These are phyloP conservation scores for Isabelozyma pseudorhagii DNA, from an alignment of 805 yeast species.

Conservation along the genomic window DNA sequence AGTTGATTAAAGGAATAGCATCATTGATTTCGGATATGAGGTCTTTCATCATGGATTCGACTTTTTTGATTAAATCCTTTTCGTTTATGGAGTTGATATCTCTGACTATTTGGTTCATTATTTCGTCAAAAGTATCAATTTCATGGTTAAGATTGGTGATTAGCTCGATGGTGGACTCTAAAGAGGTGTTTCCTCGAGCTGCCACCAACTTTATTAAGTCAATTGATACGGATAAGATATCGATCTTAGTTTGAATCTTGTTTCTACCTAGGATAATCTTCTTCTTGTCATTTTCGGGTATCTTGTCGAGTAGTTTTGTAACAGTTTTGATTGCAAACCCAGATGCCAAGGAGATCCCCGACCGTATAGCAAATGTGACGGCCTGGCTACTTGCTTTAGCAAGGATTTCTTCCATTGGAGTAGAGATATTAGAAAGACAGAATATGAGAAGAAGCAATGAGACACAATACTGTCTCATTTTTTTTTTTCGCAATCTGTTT, in stretches of 20 bases:
- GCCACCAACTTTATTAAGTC: slow-evolving; percentile 63
- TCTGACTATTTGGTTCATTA: slow-evolving; percentile 39
- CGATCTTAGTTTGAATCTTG: slow-evolving; percentile 54
- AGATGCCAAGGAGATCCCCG: slow-evolving; percentile 73
- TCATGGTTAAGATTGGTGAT: slow-evolving; percentile 55
- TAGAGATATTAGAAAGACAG: not conserved
- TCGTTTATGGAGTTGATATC: slow-evolving; percentile 24
- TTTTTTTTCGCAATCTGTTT: too few relatives aligned
- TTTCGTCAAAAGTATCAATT: slow-evolving; percentile 54
- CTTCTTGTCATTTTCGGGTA: slow-evolving; percentile 52
- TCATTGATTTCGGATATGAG: slow-evolving; percentile 58
- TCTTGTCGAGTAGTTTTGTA: slow-evolving; percentile 49
- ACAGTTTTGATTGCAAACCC: slow-evolving; percentile 68
- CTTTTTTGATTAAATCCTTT: slow-evolving; percentile 39
- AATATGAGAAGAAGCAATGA: not conserved
- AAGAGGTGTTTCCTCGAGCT: slow-evolving; percentile 57
- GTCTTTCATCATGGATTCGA: slow-evolving; percentile 47
- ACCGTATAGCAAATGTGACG: slow-evolving; percentile 73
- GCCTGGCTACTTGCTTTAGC: slow-evolving; percentile 70
- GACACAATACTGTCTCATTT: too few relatives aligned
- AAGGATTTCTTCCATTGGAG: slow-evolving; percentile 39
- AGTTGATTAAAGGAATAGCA: slow-evolving; percentile 62
- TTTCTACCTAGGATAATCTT: slow-evolving; percentile 40
- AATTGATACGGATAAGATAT: slow-evolving; percentile 61
- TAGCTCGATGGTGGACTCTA: slow-evolving; percentile 52